Conservation (phyloP, 2,329 filamentous ascomycete species). For the Pezicula rhizophila region DNA sequence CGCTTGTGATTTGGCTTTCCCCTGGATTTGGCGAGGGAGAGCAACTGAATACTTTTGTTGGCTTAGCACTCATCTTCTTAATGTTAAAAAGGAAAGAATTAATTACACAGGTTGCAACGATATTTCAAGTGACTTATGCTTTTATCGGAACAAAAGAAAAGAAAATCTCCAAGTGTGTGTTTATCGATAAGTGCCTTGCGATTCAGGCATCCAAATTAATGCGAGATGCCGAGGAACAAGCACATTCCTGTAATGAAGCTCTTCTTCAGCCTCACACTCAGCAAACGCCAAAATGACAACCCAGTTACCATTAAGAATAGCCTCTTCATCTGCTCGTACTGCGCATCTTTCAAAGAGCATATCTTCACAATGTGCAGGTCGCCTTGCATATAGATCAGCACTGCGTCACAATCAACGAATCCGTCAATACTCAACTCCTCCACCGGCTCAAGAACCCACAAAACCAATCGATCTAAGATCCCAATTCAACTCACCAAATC, state of each 20-base stretch:
- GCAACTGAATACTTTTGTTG: no score
- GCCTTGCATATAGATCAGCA: constrained; percentile 1
- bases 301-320: constrained; percentile 5
- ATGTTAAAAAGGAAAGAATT: background rate
- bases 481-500: constrained; percentile 15
- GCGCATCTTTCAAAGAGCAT: no score
- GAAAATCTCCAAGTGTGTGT: no score
- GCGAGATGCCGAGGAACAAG: background rate
- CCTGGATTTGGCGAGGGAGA: no score
- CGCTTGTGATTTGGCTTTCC: no score
- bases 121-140: no score
- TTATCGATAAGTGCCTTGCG: no score
- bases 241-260: no score
- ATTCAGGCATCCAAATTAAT: no score
- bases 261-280: no score
- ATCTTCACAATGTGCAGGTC: background rate
- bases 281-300: constrained; percentile 34
- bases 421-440: constrained; percentile 7
- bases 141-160: no score
- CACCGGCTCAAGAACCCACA: constrained; percentile 2
- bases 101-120: constrained; percentile 37
- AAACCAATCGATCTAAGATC: constrained; percentile 18
- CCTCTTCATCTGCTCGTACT: background rate
- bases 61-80: no score
- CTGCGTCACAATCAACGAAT: background rate